These are phyloP conservation scores for Choricystis sp. DNA, from an alignment of 139 green algal genomes.

Conservation along the genomic window DNA sequence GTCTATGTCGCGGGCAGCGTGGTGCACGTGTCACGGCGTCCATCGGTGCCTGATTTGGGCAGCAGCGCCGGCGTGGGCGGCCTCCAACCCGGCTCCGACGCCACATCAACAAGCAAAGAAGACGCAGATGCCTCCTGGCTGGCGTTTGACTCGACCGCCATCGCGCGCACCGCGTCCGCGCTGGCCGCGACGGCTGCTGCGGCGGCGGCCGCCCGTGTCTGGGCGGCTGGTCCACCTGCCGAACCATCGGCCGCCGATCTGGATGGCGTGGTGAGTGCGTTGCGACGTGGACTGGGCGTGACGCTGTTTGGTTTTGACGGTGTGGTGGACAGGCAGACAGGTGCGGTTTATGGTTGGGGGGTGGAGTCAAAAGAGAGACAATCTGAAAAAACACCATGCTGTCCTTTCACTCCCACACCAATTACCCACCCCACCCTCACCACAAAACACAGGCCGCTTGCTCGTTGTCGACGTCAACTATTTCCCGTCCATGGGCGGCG, in stretches of 20 bases:
- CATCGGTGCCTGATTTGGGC: background rate
- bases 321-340: background rate
- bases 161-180: too few species aligned
- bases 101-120: too few species aligned
- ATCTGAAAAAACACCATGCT: too few species aligned
- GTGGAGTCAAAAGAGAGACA: too few species aligned
- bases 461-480: background rate
- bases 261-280: too few species aligned
- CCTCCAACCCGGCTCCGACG: too few species aligned
- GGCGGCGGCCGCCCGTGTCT: too few species aligned
- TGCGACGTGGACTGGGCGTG: background rate
- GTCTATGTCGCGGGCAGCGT: conserved; percentile 45
- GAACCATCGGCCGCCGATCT: background rate
- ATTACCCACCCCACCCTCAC: too few species aligned
- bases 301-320: background rate
- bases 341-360: background rate
- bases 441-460: too few species aligned
- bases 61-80: too few species aligned
- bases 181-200: background rate
- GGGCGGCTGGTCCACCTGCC: background rate
- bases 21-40: background rate
- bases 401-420: too few species aligned
- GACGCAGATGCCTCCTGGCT: background rate
- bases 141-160: background rate
- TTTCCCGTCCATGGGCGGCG: background rate